Evolutionary conservation across 1,284 basidiomycete genomes (phyloP).

Genomic region (Kwoniella shivajii): DNA sequence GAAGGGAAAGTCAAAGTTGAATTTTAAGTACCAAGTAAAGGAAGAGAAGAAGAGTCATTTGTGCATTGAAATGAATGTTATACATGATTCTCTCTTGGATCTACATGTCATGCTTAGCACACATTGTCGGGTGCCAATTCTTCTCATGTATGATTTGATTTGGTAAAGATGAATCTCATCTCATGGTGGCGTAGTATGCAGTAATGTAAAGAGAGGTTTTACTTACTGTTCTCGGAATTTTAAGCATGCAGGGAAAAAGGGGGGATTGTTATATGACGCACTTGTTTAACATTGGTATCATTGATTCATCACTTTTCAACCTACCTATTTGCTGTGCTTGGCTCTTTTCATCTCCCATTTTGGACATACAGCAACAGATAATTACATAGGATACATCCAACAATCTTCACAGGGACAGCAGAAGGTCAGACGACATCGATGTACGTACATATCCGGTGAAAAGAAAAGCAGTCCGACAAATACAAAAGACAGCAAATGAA

Average conservation of each 20-base stretch:
- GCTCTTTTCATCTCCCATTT: background rate
- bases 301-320: too few species aligned
- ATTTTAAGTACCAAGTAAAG: background rate
- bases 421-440: background rate
- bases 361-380: background rate
- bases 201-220: background rate
- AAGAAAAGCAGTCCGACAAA: background rate
- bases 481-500: too few species aligned
- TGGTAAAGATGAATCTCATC: too few species aligned
- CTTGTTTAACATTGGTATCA: too few species aligned
- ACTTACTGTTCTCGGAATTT: too few species aligned
- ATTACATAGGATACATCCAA: background rate
- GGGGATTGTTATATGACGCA: constrained; percentile 8
- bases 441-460: background rate
- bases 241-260: background rate
- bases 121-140: too few species aligned
- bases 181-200: too few species aligned
- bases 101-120: too few species aligned
- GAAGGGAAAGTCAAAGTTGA: background rate
- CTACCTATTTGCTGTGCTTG: background rate
- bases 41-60: background rate
- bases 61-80: constrained; percentile 2
- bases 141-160: too few species aligned
- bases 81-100: background rate
- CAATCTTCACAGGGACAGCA: background rate